phyloP scores from a whole-genome alignment of 2,329 filamentous ascomycete species.

The Geosmithia morbida region DNA sequence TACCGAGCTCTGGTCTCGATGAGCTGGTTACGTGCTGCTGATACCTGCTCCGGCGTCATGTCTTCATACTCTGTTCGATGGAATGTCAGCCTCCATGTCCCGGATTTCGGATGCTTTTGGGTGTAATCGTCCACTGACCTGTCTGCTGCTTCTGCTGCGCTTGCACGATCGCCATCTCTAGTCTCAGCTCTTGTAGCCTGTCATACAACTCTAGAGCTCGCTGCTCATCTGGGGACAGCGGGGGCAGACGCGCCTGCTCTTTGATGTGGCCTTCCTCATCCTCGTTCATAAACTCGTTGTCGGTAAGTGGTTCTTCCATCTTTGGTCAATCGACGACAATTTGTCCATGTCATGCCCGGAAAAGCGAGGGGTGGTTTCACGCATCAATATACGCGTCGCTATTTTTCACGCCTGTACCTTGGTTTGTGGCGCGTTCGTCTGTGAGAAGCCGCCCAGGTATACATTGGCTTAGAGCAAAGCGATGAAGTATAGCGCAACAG shows the following conservation, averaged over 20 bases:
- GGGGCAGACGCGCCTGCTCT: conserved; percentile 17
- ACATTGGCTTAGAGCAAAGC: no score
- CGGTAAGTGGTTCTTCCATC: conserved; percentile 5
- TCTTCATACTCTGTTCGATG: conserved; percentile 1
- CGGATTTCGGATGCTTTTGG: background rate
- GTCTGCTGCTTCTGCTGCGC: conserved; percentile 24
- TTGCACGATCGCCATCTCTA: conserved; percentile 55
- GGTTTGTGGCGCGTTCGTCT: no score
- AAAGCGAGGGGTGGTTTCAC: background rate
- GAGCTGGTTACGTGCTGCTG: conserved; percentile 48
- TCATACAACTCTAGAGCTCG: conserved; percentile 57
- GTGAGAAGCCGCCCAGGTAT: no score
- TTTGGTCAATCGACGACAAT: no score
- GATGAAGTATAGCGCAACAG: no score
- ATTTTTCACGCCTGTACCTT: no score
- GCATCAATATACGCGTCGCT: background rate
- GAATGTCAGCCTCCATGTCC: background rate
- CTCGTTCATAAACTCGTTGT: conserved; percentile 12
- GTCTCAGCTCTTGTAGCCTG: conserved; percentile 52
- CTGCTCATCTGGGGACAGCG: conserved; percentile 52
- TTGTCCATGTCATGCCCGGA: background rate
- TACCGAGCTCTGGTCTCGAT: conserved; percentile 58
- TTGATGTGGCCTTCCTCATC: conserved; percentile 5
- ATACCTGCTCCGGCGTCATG: conserved; percentile 31
- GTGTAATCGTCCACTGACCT: conserved; percentile 12